phyloP scores from a whole-genome alignment of 148 eudicot species.

The Nyssa sinensis region DNA sequence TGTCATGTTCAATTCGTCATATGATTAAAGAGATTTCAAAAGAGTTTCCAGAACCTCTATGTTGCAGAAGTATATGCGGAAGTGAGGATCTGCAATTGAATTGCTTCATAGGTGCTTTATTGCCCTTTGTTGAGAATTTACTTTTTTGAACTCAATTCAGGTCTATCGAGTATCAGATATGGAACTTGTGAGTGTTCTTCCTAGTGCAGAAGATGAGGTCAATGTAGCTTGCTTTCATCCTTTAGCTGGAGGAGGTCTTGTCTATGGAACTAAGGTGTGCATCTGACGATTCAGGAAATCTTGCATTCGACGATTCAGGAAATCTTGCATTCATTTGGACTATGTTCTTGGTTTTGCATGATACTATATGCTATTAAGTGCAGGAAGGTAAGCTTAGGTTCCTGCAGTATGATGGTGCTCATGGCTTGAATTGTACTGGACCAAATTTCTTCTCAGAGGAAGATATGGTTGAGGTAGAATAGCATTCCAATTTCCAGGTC shows the following conservation, averaged over 20 bases:
- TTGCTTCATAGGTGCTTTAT: not conserved
- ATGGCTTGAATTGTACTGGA: slow-evolving; percentile 2
- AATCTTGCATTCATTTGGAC: not conserved
- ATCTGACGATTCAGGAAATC: not conserved
- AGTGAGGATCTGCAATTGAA: slow-evolving; percentile 1
- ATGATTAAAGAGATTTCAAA: not conserved
- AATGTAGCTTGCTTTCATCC: slow-evolving; percentile 43
- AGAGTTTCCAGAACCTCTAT: not conserved
- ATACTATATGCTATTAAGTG: not conserved
- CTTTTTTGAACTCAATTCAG: slow-evolving; percentile 14
- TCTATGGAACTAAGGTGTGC: slow-evolving; percentile 35
- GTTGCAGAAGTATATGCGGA: not conserved
- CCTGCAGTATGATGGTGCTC: slow-evolving; percentile 18
- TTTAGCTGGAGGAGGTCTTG: slow-evolving; percentile 30
- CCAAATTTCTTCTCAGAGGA: slow-evolving; percentile 13
- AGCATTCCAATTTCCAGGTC: slow-evolving; percentile 13
- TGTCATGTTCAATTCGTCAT: not conserved
- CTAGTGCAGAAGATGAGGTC: slow-evolving; percentile 38
- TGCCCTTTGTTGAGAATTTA: not conserved
- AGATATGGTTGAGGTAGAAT: slow-evolving; percentile 22
- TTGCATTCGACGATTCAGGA: too few species aligned
- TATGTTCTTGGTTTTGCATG: slow-evolving; percentile 2
- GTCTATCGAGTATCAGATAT: slow-evolving; percentile 32
- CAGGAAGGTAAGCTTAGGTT: slow-evolving; percentile 37
- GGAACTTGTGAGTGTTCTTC: slow-evolving; percentile 36